Base-by-base conservation (phyloP, 1,284 basidiomycete species). In the Grifola frondosa region DNA sequence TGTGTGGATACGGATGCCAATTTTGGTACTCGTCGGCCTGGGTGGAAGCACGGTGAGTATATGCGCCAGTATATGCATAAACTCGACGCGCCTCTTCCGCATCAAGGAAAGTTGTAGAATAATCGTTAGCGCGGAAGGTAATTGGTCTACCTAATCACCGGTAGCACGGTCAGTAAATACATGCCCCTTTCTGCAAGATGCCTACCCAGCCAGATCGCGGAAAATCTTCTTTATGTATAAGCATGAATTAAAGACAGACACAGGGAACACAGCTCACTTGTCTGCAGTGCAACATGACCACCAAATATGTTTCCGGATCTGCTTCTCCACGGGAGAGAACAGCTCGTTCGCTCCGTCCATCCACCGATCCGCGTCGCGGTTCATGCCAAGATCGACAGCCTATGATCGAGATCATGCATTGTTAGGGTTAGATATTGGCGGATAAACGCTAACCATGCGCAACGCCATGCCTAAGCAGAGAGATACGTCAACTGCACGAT, bases 371-470 rank as follows among this genome's bases (percentile, higher is more conserved):
- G 88, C 80, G 53, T 89, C 81, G 28, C 87, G 84, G 59, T 92
- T 90, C 46, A 93, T 69, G 17, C 90, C 90, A 17, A 93, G 68
- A 61, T 93, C 91, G 53, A 87, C 77, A 0, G 90, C 90, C 89
- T 91, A 44, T 44, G 49, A 42, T 33, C 36, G 21, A 25, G n/a
- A 23, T 30, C 34, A 16, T 28, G 21, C 28, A 25, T 16, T 33
- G 8, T n/a, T 8, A 29, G 19, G 16, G 19, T 30, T 7, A 2
- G 23, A 30, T 20, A 36, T 40, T 30, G 19, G 15, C 23, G 24
- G 19, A 28, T 31, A 13, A 5, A 13, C 24, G 57, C 65, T 28
- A 52, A 87, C 85, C 84, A 88, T 89, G 30, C 86, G 74, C 49
- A 84, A 77, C 20, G 80, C 87, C 79, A 87, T 84, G 29, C 84